phyloP scores from a whole-genome alignment of 305 asterid species.

The Rubia peregrina region DNA sequence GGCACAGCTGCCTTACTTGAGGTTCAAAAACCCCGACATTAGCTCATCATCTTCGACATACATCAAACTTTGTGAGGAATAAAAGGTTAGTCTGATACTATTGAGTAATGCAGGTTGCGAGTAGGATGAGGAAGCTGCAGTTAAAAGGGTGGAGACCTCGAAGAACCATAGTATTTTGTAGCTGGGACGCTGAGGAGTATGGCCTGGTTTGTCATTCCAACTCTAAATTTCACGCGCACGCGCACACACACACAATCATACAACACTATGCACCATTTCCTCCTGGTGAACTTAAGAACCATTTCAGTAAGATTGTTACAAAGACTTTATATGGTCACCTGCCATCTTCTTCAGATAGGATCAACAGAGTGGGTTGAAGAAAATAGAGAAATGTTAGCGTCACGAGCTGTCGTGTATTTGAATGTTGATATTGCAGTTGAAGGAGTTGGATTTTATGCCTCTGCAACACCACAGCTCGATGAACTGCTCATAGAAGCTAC shows the following conservation, averaged over 20 bases:
- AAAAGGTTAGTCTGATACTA: slow-evolving; percentile 10
- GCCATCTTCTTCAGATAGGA: slow-evolving; percentile 47
- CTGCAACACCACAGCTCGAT: slow-evolving; percentile 90
- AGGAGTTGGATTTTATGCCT: slow-evolving; percentile 55
- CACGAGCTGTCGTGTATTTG: slow-evolving; percentile 70
- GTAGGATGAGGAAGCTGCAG: slow-evolving; percentile 61
- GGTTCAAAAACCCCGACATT: slow-evolving; percentile 27
- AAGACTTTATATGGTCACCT: not conserved
- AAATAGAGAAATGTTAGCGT: slow-evolving; percentile 61
- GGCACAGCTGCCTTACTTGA: slow-evolving; percentile 88
- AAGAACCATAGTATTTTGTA: slow-evolving; percentile 70
- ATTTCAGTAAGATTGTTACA: not conserved
- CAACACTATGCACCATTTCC: not conserved
- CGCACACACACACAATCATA: not conserved
- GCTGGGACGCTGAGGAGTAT: slow-evolving; percentile 92
- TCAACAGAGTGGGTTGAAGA: slow-evolving; percentile 95
- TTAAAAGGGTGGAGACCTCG: slow-evolving; percentile 77
- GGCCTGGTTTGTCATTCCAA: slow-evolving; percentile 62
- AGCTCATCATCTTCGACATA: not conserved
- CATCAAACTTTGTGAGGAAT: not conserved
- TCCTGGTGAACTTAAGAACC: not conserved
- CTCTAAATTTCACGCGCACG: slow-evolving; percentile 1
- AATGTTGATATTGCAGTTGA: slow-evolving; percentile 70
- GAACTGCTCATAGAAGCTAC: slow-evolving; percentile 49
- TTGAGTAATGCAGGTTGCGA: slow-evolving; percentile 46